Evolutionary conservation across 169 alveolate species (phyloP).

Genomic region (Plasmodium reichenowi): DNA sequence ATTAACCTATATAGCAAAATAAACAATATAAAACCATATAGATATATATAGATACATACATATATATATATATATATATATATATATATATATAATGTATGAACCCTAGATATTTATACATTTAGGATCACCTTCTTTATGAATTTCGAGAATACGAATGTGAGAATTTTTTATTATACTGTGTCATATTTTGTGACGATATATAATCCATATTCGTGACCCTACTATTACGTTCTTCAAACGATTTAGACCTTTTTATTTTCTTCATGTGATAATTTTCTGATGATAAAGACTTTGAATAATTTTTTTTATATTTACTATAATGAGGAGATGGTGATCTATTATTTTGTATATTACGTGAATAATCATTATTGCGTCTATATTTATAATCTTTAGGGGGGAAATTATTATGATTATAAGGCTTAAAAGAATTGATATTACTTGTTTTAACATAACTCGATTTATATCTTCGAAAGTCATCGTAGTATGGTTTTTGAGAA

Average conservation of each 20-base stretch:
- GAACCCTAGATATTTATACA: too few relatives aligned
- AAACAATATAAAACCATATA: too few relatives aligned
- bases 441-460: conserved; percentile 17
- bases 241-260: conserved; percentile 35
- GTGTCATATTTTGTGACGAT: conserved; percentile 10
- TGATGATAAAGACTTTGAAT: conserved; percentile 42
- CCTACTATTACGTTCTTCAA: conserved; percentile 16
- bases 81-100: too few relatives aligned
- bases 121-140: background rate
- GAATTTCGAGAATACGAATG: conserved; percentile 5
- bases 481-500: conserved; percentile 49
- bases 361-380: conserved; percentile 27
- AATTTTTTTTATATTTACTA: conserved; percentile 50
- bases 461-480: conserved; percentile 27
- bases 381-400: conserved; percentile 33
- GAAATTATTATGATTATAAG: conserved; percentile 17
- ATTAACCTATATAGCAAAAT: too few relatives aligned
- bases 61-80: too few relatives aligned
- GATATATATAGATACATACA: too few relatives aligned
- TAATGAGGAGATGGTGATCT: conserved; percentile 30
- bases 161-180: conserved; percentile 12
- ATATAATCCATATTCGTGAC: background rate
- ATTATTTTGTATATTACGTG: background rate
- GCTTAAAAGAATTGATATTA: background rate
- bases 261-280: conserved; percentile 35